These are phyloP conservation scores for Nitzschia palea DNA, from an alignment of 108 stramenopile species.

Conservation along the genomic window DNA sequence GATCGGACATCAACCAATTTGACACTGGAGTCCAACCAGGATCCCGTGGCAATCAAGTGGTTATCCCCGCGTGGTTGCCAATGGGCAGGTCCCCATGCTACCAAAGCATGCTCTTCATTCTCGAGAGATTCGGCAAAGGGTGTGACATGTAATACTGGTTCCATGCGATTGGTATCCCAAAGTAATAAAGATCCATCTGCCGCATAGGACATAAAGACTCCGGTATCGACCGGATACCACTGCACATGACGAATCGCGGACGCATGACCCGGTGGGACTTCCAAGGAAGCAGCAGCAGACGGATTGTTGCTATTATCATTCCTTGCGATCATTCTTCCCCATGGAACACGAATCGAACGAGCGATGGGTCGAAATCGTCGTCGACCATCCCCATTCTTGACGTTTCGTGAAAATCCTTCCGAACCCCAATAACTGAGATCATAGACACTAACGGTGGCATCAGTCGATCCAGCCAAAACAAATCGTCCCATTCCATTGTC, in stretches of 20 bases:
- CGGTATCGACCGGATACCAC: conserved; percentile 80
- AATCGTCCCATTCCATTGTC: conserved; percentile 42
- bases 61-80: conserved; percentile 21
- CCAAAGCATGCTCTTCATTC: not conserved
- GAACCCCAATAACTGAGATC: conserved; percentile 69
- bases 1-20: conserved; percentile 69
- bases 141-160: conserved; percentile 35
- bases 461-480: conserved; percentile 63
- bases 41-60: conserved; percentile 24
- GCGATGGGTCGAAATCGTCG: conserved; percentile 43
- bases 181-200: conserved; percentile 57
- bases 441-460: conserved; percentile 64
- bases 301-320: not conserved
- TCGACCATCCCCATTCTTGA: not conserved
- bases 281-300: conserved; percentile 1
- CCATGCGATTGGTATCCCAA: conserved; percentile 70
- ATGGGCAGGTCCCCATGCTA: conserved; percentile 18
- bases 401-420: conserved; percentile 15
- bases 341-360: conserved; percentile 38
- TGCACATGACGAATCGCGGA: conserved; percentile 49
- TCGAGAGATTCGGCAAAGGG: conserved; percentile 28
- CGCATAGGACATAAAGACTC: conserved; percentile 68
- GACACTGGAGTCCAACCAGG: conserved; percentile 20
- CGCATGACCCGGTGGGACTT: conserved; percentile 53
- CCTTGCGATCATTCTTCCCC: not conserved